Evolutionary conservation across 352 stramenopile genomes (phyloP).

Genomic region (Globisporangium yorkense): DNA sequence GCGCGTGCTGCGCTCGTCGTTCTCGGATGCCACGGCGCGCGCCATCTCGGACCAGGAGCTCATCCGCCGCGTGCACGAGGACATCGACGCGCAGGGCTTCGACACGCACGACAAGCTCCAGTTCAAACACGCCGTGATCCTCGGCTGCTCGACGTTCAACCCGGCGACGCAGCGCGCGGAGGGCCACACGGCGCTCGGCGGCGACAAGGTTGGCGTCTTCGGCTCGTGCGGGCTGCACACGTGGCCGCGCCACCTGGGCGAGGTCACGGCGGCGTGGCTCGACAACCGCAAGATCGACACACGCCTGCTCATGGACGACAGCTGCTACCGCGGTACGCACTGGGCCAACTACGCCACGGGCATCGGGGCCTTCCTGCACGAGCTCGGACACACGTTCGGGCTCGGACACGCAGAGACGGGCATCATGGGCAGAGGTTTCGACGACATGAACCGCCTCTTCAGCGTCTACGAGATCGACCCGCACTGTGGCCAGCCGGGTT

Average conservation of each 20-base stretch:
- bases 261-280: slow-evolving; percentile 45
- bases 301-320: slow-evolving; percentile 47
- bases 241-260: slow-evolving; percentile 42
- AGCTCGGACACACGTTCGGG: slow-evolving; percentile 56
- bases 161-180: slow-evolving; percentile 34
- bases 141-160: slow-evolving; percentile 65
- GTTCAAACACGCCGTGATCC: slow-evolving; percentile 68
- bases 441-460: slow-evolving; percentile 65
- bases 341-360: slow-evolving; percentile 65
- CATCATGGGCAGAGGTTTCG: slow-evolving; percentile 69
- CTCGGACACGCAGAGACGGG: slow-evolving; percentile 48
- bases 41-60: slow-evolving; percentile 55
- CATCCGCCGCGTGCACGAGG: slow-evolving; percentile 39
- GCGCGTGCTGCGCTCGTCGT: slow-evolving; percentile 43
- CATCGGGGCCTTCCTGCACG: slow-evolving; percentile 59
- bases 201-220: slow-evolving; percentile 54
- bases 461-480: slow-evolving; percentile 33
- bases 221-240: slow-evolving; percentile 61
- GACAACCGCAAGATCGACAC: slow-evolving; percentile 55
- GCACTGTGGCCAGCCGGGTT: slow-evolving; percentile 22
- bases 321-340: slow-evolving; percentile 43
- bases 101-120: slow-evolving; percentile 23
- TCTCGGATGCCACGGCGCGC: slow-evolving; percentile 41
- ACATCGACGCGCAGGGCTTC: slow-evolving; percentile 35
- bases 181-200: slow-evolving; percentile 53